Evolutionary conservation across 177 flowering plant species (phyloP), one percentile per base, ranked within the genome.

Genomic region (Vitis hybrid): DNA sequence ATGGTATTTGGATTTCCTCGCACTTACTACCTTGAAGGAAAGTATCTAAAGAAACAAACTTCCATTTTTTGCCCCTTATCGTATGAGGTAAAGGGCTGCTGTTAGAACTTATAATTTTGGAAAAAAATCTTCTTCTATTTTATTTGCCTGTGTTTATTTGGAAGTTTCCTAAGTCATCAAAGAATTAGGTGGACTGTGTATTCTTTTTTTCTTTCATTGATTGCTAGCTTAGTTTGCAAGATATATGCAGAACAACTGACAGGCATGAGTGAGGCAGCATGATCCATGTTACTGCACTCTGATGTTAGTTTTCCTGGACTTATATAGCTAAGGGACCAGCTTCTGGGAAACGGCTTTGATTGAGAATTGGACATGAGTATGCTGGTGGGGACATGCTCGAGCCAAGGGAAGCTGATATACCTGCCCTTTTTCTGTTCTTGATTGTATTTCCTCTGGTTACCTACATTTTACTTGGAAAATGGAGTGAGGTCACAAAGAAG

Each of bases 321-420:
- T 14, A 22, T 67, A 62, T 64, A 68, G 66, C 51, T 64, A 15
- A 38, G 65, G 62, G 79, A 64, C 57, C 47, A 44, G 59, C 62
- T 11, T 67, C n/a, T 53, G 71, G 67, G 68, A 68, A 72, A 59
- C 58, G 64, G 71, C 44, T 69, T 52, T 55, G 65, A 66, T 71
- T 58, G 68, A 73, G 66, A 78, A 64, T 71, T 85, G 90, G 95
- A 79, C 82, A 90, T 89, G 94, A 89, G 83, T 86, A 66, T 84
- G 89, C 75, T 79, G 79, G 82, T 74, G 80, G 81, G 88, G 90
- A 86, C 86, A 92, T 92, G 97, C 94, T 92, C 70, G 83, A 89
- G 86, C 94, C 91, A 86, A 88, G 90, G 85, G 88, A 88, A 88
- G 87, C 89, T 79, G 90, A 92, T 83, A 62, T 89, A 76, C 93